Conservation (phyloP, 202 grass and related monocot species). For the Cymbopogon flexuosus region DNA sequence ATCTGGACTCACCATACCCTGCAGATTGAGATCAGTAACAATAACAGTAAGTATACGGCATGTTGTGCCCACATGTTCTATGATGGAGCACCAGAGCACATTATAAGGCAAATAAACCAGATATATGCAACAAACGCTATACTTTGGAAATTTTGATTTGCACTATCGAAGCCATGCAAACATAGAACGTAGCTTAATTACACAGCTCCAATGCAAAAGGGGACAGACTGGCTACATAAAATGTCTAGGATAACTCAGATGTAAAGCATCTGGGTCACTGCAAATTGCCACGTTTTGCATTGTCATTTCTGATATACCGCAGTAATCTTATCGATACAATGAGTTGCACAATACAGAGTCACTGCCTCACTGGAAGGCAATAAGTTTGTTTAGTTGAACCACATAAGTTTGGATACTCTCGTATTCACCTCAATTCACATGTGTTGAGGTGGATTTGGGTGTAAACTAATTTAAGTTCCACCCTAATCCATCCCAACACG, state of each 20-base stretch:
- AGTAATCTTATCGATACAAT: neutral
- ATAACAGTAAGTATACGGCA: neutral
- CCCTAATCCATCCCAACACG: neutral
- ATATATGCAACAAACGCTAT: neutral
- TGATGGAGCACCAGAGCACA: neutral
- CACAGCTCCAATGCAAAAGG: neutral
- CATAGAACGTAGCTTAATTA: neutral
- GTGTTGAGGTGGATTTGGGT: neutral
- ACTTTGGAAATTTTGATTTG: neutral
- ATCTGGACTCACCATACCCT: slow-evolving; percentile 90
- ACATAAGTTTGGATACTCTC: neutral
- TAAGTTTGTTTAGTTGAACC: neutral
- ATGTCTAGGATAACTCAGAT: neutral
- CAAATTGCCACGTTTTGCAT: neutral
- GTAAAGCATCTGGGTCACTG: neutral
- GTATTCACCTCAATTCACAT: neutral
- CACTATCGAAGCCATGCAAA: neutral
- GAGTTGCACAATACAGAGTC: neutral
- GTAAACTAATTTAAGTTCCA: neutral
- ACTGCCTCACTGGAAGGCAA: neutral
- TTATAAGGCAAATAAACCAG: neutral
- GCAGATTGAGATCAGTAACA: slow-evolving; percentile 31
- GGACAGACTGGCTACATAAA: neutral
- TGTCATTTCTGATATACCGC: neutral
- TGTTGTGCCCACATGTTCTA: neutral